Evolutionary conservation across 2,329 filamentous ascomycete species (phyloP).

Genomic region (Colletotrichum australisinense): DNA sequence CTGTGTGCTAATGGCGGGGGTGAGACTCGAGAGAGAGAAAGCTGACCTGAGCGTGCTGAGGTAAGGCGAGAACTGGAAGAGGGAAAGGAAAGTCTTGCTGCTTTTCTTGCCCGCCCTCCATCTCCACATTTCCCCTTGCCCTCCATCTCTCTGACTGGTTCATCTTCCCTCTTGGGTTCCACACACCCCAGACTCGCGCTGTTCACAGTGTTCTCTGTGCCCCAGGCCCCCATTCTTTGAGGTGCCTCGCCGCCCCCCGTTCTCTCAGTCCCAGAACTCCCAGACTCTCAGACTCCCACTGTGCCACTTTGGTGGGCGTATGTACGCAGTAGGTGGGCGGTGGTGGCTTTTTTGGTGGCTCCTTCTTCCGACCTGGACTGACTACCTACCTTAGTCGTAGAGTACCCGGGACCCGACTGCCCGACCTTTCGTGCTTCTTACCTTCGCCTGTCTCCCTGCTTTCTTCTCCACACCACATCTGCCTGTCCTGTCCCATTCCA

Average conservation of each 20-base stretch:
- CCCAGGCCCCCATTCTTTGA: neutral
- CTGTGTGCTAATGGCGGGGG: neutral
- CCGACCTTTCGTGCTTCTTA: conserved; percentile 20
- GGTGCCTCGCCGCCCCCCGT: neutral
- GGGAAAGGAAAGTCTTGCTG: neutral
- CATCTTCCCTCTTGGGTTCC: conserved; percentile 29
- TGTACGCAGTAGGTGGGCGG: neutral
- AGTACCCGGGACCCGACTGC: conserved; percentile 24
- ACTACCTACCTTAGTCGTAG: neutral
- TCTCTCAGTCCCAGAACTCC: no score
- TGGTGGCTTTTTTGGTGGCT: neutral
- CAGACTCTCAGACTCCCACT: neutral
- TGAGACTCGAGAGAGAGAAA: neutral
- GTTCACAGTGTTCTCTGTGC: conserved; percentile 2
- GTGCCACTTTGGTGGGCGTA: neutral
- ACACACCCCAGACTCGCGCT: conserved; percentile 10
- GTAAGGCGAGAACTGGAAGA: no score
- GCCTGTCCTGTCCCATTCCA: conserved; percentile 21
- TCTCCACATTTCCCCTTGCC: conserved; percentile 39
- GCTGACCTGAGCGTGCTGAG: neutral
- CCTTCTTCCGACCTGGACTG: conserved; percentile 7
- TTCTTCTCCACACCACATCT: conserved; percentile 35
- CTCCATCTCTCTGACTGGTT: conserved; percentile 31
- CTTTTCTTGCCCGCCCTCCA: conserved; percentile 43
- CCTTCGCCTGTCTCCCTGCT: conserved; percentile 31